phyloP scores from a whole-genome alignment of 768 basidiomycete species.

The Suillus subalutaceus region DNA sequence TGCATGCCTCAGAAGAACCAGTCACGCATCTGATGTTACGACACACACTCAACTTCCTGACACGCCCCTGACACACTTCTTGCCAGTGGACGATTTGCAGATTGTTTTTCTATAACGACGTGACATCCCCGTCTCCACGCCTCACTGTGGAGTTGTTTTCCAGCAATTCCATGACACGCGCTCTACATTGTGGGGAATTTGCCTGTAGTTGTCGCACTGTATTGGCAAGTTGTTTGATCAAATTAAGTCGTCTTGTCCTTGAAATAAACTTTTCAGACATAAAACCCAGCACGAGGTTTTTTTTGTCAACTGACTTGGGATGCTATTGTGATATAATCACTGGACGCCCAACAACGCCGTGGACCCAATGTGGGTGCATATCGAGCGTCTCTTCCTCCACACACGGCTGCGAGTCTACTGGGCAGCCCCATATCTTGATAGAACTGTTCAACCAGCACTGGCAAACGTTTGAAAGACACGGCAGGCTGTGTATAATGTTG shows the following conservation, averaged over 20 bases:
- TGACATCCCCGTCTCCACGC: slow-evolving; percentile 97
- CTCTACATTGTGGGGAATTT: slow-evolving; percentile 97
- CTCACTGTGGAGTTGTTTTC: slow-evolving; percentile 95
- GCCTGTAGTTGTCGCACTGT: slow-evolving; percentile 51
- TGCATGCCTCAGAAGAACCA: neutral
- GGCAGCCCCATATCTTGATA: slow-evolving; percentile 90
- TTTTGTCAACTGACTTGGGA: slow-evolving; percentile 60
- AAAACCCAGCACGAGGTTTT: neutral
- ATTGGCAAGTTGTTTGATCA: slow-evolving; percentile 85
- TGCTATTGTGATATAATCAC: slow-evolving; percentile 63
- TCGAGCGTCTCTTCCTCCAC: slow-evolving; percentile 89
- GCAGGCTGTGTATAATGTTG: slow-evolving; percentile 45
- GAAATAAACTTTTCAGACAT: neutral
- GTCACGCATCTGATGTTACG: neutral
- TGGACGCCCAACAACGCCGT: slow-evolving; percentile 94
- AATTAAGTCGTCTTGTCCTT: slow-evolving; percentile 86
- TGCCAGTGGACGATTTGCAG: slow-evolving; percentile 73
- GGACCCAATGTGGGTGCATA: slow-evolving; percentile 95
- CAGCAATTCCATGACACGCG: slow-evolving; percentile 96
- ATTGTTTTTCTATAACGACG: slow-evolving; percentile 95
- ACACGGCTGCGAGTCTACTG: slow-evolving; percentile 87
- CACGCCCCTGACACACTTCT: slow-evolving; percentile 95
- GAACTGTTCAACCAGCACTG: slow-evolving; percentile 95
- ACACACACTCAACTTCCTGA: slow-evolving; percentile 65
- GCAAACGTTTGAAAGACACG: slow-evolving; percentile 80